Conservation (phyloP, 371 early-diverging fungal genomes). For the Chytridiales sp. region DNA sequence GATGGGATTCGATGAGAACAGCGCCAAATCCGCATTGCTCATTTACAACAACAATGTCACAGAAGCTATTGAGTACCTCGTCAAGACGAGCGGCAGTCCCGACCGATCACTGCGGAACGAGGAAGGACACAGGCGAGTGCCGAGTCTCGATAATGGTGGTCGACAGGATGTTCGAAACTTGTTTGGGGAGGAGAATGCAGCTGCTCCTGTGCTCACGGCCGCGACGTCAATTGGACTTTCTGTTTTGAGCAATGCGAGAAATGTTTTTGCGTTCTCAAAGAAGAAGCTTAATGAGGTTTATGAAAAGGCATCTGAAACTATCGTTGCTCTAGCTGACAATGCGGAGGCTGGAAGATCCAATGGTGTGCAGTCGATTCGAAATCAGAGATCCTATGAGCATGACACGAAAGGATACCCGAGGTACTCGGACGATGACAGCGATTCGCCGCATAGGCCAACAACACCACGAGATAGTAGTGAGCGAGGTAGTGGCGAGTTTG, state of each 20-base stretch:
- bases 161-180: neutral
- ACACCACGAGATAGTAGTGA: neutral
- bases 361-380: slow-evolving; percentile 3
- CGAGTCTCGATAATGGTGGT: neutral
- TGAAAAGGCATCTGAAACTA: slow-evolving; percentile 27
- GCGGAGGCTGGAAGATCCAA: neutral
- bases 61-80: slow-evolving; percentile 52
- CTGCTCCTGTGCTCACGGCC: slow-evolving; percentile 1
- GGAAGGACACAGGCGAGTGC: neutral
- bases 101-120: neutral
- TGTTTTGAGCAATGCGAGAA: slow-evolving; percentile 42
- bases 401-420: neutral
- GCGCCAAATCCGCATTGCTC: slow-evolving; percentile 63
- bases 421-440: neutral
- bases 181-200: neutral
- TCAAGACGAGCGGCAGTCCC: slow-evolving; percentile 5
- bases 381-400: neutral
- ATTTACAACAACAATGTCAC: slow-evolving; percentile 63
- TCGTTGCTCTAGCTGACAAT: slow-evolving; percentile 20
- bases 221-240: slow-evolving; percentile 31
- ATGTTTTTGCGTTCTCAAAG: slow-evolving; percentile 32
- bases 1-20: slow-evolving; percentile 72
- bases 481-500: too few species aligned
- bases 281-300: slow-evolving; percentile 36
- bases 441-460: neutral